These are phyloP conservation scores for Saccharomyces paradoxus DNA, from an alignment of 805 yeast genomes.

Conservation along the genomic window DNA sequence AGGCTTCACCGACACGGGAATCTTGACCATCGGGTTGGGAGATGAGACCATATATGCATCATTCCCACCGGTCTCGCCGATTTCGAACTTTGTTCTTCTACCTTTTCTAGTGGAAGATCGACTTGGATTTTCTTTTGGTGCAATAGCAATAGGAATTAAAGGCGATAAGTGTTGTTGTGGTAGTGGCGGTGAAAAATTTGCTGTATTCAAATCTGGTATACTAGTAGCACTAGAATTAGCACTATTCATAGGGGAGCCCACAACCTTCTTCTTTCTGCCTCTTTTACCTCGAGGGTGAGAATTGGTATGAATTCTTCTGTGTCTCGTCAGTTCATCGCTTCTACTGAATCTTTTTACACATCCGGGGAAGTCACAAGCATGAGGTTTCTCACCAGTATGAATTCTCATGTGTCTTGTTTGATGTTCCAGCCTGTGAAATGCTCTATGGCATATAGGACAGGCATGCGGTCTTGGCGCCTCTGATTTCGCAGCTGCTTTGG, in stretches of 20 bases:
- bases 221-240: not conserved
- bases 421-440: slow-evolving; percentile 68
- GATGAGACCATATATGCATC: not conserved
- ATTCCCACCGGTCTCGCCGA: not conserved
- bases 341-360: slow-evolving; percentile 62
- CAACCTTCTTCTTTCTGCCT: slow-evolving; percentile 33
- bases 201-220: not conserved
- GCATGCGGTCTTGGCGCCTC: slow-evolving; percentile 51
- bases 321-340: slow-evolving; percentile 69
- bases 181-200: slow-evolving; percentile 5
- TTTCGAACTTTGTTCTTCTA: not conserved
- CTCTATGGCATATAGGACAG: slow-evolving; percentile 67
- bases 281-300: slow-evolving; percentile 60
- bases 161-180: not conserved
- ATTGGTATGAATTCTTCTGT: slow-evolving; percentile 62
- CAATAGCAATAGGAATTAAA: not conserved
- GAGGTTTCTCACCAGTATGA: slow-evolving; percentile 78
- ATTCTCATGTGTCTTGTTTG: slow-evolving; percentile 74
- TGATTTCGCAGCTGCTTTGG: not conserved
- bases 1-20: not conserved
- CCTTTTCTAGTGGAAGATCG: not conserved
- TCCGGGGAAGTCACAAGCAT: slow-evolving; percentile 63
- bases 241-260: not conserved
- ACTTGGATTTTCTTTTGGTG: not conserved
- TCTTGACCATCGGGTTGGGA: not conserved